Conservation (phyloP, 345 rosid species). For the Microthlaspi erraticum region DNA sequence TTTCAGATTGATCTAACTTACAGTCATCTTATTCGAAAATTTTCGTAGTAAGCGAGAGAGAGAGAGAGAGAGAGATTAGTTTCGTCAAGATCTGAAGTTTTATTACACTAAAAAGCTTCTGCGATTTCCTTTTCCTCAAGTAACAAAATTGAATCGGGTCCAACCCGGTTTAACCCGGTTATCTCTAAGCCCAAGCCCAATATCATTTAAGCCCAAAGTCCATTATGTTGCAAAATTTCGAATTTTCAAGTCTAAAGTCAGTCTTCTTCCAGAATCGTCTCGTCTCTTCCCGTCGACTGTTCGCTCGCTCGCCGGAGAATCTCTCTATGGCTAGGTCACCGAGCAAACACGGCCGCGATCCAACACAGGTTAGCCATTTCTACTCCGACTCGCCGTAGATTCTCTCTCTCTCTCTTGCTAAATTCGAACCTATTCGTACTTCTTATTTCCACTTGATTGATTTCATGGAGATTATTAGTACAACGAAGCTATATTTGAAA, state of each 20-base stretch:
- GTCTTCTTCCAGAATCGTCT: slow-evolving; percentile 43
- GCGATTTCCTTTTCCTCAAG: slow-evolving; percentile 49
- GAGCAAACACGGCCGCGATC: slow-evolving; percentile 72
- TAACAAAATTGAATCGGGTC: slow-evolving; percentile 30
- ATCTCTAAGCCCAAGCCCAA: not conserved
- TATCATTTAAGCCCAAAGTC: slow-evolving; percentile 6
- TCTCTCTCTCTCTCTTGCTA: not conserved
- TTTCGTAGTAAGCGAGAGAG: not conserved
- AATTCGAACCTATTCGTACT: not conserved
- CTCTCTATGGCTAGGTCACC: slow-evolving; percentile 47
- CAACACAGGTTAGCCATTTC: slow-evolving; percentile 56
- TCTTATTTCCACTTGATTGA: not conserved
- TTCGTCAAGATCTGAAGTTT: slow-evolving; percentile 37
- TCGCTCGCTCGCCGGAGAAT: slow-evolving; percentile 31
- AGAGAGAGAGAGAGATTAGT: slow-evolving; percentile 14
- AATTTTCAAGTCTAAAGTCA: slow-evolving; percentile 1
- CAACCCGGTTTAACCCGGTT: slow-evolving; percentile 10
- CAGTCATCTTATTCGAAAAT: slow-evolving; percentile 39
- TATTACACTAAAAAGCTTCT: slow-evolving; percentile 18
- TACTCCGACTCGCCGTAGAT: not conserved
- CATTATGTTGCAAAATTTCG: slow-evolving; percentile 8
- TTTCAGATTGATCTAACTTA: slow-evolving; percentile 31
- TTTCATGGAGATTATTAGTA: slow-evolving; percentile 2
- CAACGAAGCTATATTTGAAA: not conserved
- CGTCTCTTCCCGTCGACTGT: not conserved